A percentile compares a stretch with the other conserved stretches of the same genome.
phyloP scores from a whole-genome alignment of 495 filamentous ascomycete species.

The Haplographium delicatum region DNA sequence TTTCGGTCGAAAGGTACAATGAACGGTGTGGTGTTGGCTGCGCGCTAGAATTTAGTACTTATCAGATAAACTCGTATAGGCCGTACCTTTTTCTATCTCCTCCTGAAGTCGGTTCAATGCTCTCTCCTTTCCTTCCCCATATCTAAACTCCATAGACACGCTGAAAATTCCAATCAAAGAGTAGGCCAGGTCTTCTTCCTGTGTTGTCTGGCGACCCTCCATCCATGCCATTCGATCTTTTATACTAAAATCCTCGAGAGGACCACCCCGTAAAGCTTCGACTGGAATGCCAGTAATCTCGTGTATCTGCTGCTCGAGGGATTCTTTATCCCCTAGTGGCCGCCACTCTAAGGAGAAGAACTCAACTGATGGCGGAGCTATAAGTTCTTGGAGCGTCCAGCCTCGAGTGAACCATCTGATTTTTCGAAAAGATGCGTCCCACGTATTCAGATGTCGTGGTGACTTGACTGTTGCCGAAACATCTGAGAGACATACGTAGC shows the following conservation, averaged over 20 bases:
- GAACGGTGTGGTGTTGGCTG: slow-evolving; percentile 14
- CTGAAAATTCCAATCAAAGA: slow-evolving; percentile 26
- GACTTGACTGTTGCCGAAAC: background rate
- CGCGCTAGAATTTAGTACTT: slow-evolving; percentile 12
- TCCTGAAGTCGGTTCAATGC: slow-evolving; percentile 29
- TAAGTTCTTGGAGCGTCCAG: slow-evolving; percentile 20
- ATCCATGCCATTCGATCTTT: slow-evolving; percentile 25
- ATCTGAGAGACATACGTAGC: slow-evolving; percentile 10
- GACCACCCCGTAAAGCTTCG: slow-evolving; percentile 6
- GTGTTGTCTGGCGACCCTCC: slow-evolving; percentile 20
- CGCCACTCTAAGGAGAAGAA: slow-evolving; percentile 29
- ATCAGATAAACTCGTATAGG: slow-evolving; percentile 9
- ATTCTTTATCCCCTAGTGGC: slow-evolving; percentile 26
- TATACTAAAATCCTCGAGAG: slow-evolving; percentile 13
- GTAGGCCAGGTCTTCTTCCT: slow-evolving; percentile 27
- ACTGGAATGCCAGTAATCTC: slow-evolving; percentile 14
- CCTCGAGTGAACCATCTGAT: slow-evolving; percentile 4
- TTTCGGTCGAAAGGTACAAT: slow-evolving; percentile 19
- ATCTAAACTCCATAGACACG: slow-evolving; percentile 28
- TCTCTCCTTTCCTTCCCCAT: slow-evolving; percentile 27
- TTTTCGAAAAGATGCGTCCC: slow-evolving; percentile 16
- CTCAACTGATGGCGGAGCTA: slow-evolving; percentile 28
- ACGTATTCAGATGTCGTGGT: slow-evolving; percentile 7
- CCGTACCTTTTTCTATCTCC: slow-evolving; percentile 24
- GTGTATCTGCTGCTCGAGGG: slow-evolving; percentile 15